Base-by-base conservation (phyloP, 169 alveolate species). In the Toxoplasma gondii region DNA sequence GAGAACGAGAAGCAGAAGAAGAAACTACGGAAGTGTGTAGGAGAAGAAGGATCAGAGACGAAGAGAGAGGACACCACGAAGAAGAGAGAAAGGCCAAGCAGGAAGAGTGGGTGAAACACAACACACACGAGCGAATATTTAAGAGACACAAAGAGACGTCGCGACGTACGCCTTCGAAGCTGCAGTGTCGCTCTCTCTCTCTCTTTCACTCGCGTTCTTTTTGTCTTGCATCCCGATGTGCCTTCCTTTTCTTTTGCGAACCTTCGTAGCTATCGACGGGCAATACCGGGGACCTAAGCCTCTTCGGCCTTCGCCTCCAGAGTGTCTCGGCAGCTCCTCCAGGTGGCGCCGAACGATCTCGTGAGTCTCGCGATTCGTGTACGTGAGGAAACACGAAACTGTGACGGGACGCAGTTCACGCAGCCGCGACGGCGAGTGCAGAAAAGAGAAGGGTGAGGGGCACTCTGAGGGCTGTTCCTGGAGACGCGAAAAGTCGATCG, bases 251-350 rank as follows among this genome's bases (percentile, higher is more conserved):
- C 27, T 74, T n/a, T 54, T 43, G 10, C 86, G 9, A 4, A 92
- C 95, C 91, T 94, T 95, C 88, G 84, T 88, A 84, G 95, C 41
- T 34, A 98, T 97, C 0, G 99, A 97, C 1, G 99, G 99, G 91
- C 99, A 98, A 94, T 98, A 98, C 82, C 99, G 78, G 16, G 99
- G 99, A 54, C 99, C 99, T 36, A 97, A 92, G 0, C 99, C 99
- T 44, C 88, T 91, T n/a, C 97, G 96, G 92, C 94, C 97, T 82
- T 97, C 97, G 64, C 95, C 95, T 22, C 94, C 97, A 88, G 94
- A 97, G 87, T 86, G 88, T 39, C 96, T 96, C 0, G 98, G 99
- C 58, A 97, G 93, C 49, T 70, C 88, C 34, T 97, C 93, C 93
- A 96, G 78, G 90, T 97, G 95, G 43, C 27, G 12, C 7, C 36